phyloP scores from a whole-genome alignment of 192 early-diverging fungal genomes.

The Gonapodya prolifera region DNA sequence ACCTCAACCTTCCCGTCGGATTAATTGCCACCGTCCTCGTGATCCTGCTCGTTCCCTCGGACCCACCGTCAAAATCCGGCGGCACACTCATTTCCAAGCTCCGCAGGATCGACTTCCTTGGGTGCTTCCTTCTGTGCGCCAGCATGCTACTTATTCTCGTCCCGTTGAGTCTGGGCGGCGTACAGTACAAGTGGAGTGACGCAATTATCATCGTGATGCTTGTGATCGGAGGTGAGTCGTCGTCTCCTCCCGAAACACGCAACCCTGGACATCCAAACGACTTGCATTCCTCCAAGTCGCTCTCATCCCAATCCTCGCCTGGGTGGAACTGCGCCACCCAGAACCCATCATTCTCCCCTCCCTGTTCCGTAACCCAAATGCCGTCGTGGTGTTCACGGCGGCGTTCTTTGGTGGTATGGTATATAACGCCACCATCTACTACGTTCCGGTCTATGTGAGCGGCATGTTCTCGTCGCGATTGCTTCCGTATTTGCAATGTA shows the following conservation, averaged over 20 bases:
- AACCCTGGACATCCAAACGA: not conserved
- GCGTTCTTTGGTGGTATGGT: not conserved
- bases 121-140: slow-evolving; percentile 23
- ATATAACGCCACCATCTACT: not conserved
- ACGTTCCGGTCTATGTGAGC: not conserved
- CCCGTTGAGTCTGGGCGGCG: not conserved
- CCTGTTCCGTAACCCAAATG: not conserved
- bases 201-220: not conserved
- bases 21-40: slow-evolving; percentile 42
- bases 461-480: too few relatives aligned
- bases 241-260: not conserved
- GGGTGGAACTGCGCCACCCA: not conserved
- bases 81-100: slow-evolving; percentile 45
- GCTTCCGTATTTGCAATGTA: too few relatives aligned
- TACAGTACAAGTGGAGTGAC: not conserved
- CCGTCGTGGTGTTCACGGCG: not conserved
- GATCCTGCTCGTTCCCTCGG: slow-evolving; percentile 17
- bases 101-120: slow-evolving; percentile 52
- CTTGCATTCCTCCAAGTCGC: not conserved
- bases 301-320: not conserved
- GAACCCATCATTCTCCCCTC: not conserved
- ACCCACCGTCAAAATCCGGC: not conserved
- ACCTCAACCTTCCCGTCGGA: slow-evolving; percentile 76
- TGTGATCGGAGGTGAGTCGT: not conserved
- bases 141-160: not conserved